Percentiles rank a stretch among this genome's conserved stretches.
phyloP scores from a whole-genome alignment of 1,139 yeast species.

The Entelexis sorbosivorans region DNA sequence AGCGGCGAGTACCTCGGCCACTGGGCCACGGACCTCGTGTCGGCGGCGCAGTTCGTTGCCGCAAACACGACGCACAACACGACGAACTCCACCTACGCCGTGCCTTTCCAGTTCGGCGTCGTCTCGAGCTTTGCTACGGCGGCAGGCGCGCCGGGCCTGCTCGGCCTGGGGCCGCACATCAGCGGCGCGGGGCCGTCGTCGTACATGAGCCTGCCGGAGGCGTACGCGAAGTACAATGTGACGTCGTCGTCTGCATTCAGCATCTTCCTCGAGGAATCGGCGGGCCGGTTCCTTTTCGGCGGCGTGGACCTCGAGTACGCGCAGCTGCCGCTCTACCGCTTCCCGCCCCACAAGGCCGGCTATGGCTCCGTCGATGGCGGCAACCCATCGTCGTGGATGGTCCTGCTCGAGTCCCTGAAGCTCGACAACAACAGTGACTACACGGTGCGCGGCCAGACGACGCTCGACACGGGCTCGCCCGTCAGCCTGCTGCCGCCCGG shows the following conservation, averaged over 20 bases:
- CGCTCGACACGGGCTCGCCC: slow-evolving; percentile 44
- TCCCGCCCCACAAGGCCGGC: slow-evolving; percentile 20
- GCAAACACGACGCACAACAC: slow-evolving; percentile 7
- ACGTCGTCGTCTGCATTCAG: slow-evolving; percentile 49
- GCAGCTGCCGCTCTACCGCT: slow-evolving; percentile 26
- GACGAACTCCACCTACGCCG: slow-evolving; percentile 5
- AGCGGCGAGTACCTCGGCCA: slow-evolving; percentile 55
- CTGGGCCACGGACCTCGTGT: slow-evolving; percentile 51
- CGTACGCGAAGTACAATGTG: slow-evolving; percentile 43
- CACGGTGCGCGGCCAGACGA: slow-evolving; percentile 31
- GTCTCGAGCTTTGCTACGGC: slow-evolving; percentile 25
- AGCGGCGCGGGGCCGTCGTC: slow-evolving; percentile 25
- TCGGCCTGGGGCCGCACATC: slow-evolving; percentile 29
- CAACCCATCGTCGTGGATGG: slow-evolving; percentile 17
- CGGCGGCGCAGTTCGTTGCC: slow-evolving; percentile 26
- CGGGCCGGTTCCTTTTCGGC: slow-evolving; percentile 43
- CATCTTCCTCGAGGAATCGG: slow-evolving; percentile 34
- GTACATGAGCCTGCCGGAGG: slow-evolving; percentile 52
- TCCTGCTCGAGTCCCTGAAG: slow-evolving; percentile 23
- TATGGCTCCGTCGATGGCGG: slow-evolving; percentile 20
- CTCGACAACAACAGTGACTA: slow-evolving; percentile 23
- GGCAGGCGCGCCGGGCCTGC: slow-evolving; percentile 31
- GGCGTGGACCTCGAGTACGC: slow-evolving; percentile 46
- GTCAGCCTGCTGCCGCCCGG: slow-evolving; percentile 28
- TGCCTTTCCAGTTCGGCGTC: slow-evolving; percentile 41